Percentiles rank a stretch among this genome's conserved stretches.
These are phyloP conservation scores for Exserohilum rostratum DNA, from an alignment of 2,329 filamentous ascomycete species.

Conservation along the genomic window DNA sequence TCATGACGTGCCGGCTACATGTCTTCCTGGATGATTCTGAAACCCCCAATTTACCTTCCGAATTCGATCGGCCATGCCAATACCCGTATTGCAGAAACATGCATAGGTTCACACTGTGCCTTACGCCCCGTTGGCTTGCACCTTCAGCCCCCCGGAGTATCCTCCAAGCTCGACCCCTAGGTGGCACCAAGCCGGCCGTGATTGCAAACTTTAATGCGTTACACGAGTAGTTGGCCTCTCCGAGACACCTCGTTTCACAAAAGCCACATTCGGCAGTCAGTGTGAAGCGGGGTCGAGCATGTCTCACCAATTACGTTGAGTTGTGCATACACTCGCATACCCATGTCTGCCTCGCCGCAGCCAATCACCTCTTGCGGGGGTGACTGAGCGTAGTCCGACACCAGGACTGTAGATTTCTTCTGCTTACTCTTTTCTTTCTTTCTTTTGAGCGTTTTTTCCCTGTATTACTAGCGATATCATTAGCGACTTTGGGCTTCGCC, in stretches of 20 bases:
- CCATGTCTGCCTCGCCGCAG: background rate
- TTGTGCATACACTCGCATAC: slow-evolving; percentile 1
- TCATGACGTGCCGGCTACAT: slow-evolving; percentile 25
- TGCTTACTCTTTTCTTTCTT: slow-evolving; percentile 1
- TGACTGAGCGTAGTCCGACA: background rate
- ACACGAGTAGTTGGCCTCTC: background rate
- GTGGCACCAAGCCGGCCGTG: background rate
- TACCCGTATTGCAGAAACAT: slow-evolving; percentile 1
- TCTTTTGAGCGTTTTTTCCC: background rate
- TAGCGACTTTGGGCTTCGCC: background rate
- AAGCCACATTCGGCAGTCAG: slow-evolving; percentile 6
- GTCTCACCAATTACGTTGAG: slow-evolving; percentile 3
- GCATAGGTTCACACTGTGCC: slow-evolving; percentile 1
- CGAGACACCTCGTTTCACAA: slow-evolving; percentile 6
- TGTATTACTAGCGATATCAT: slow-evolving; percentile 3
- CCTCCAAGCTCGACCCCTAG: background rate
- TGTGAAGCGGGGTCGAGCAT: slow-evolving; percentile 6
- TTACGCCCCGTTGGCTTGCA: slow-evolving; percentile 4
- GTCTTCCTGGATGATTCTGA: background rate
- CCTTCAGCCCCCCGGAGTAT: background rate
- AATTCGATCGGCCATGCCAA: background rate
- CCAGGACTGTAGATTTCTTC: background rate
- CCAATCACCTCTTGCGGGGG: background rate
- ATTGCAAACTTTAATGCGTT: background rate
- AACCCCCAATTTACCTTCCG: background rate